phyloP scores from a whole-genome alignment of 768 basidiomycete genomes.

The Hericium alpestre region DNA sequence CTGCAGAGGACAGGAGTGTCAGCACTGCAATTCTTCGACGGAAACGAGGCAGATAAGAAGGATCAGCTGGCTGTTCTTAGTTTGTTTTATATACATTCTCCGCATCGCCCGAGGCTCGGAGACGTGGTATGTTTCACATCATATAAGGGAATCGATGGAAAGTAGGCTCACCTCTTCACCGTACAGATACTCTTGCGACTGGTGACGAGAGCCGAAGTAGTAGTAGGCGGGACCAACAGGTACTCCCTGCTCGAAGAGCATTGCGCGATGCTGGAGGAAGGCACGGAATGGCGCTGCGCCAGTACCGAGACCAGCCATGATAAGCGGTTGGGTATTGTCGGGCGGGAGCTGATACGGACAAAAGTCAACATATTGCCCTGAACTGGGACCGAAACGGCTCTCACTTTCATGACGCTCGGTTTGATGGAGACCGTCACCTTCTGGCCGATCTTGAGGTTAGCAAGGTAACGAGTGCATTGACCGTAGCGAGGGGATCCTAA shows the following conservation, averaged over 20 bases:
- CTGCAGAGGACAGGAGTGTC: slow-evolving; percentile 6
- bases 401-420: slow-evolving; percentile 97
- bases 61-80: slow-evolving; percentile 14
- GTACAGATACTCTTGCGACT: slow-evolving; percentile 92
- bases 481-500: slow-evolving; percentile 72
- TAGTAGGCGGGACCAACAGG: slow-evolving; percentile 90
- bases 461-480: slow-evolving; percentile 94
- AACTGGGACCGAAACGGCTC: slow-evolving; percentile 9
- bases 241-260: slow-evolving; percentile 63
- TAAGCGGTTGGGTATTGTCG: slow-evolving; percentile 76
- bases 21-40: background rate
- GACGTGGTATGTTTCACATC: slow-evolving; percentile 11
- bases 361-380: no score
- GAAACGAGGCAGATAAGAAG: background rate
- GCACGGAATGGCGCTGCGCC: slow-evolving; percentile 99
- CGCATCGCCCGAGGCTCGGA: slow-evolving; percentile 10
- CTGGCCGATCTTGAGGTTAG: slow-evolving; percentile 71
- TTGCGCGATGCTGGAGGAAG: slow-evolving; percentile 92
- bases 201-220: slow-evolving; percentile 97
- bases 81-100: slow-evolving; percentile 6
- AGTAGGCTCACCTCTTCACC: slow-evolving; percentile 50
- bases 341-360: slow-evolving; percentile 57
- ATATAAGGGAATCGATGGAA: background rate
- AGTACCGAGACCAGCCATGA: slow-evolving; percentile 97
- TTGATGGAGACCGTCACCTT: slow-evolving; percentile 97